These are phyloP conservation scores for Kodamaea restingae DNA, from an alignment of 805 yeast species.

Conservation along the genomic window DNA sequence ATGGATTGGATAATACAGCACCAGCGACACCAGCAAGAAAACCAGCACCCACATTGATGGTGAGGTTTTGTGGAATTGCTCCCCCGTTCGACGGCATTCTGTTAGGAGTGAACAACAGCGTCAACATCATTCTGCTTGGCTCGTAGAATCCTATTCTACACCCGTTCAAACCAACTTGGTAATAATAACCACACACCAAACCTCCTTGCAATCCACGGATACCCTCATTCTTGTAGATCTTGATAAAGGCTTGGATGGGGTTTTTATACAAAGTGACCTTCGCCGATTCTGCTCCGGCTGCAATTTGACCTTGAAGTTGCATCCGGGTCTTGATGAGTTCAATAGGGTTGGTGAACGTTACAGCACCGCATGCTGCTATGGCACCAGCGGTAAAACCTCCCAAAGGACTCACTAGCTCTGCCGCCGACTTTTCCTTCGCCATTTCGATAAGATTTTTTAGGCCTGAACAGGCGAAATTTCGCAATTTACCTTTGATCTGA, in stretches of 20 bases:
- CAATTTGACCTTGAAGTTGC: constrained; percentile 94
- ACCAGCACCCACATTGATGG: constrained; percentile 75
- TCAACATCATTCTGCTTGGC: constrained; percentile 65
- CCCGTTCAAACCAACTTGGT: constrained; percentile 90
- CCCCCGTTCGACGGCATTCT: constrained; percentile 12
- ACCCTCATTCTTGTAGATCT: constrained; percentile 79
- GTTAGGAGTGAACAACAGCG: constrained; percentile 49
- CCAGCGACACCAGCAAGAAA: constrained; percentile 84
- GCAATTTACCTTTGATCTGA: neutral
- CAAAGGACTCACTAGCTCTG: constrained; percentile 20
- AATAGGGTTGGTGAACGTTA: constrained; percentile 92
- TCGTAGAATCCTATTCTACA: constrained; percentile 93
- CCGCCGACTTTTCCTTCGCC: constrained; percentile 11
- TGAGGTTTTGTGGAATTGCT: constrained; percentile 33
- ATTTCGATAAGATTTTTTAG: constrained; percentile 1
- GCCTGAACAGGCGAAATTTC: constrained; percentile 9
- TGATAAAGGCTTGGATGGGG: constrained; percentile 76
- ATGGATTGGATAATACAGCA: constrained; percentile 85
- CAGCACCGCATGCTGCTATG: constrained; percentile 94
- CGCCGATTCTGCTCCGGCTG: constrained; percentile 35
- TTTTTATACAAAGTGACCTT: constrained; percentile 57
- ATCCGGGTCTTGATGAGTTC: constrained; percentile 92
- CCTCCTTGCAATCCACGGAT: constrained; percentile 87
- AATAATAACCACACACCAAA: constrained; percentile 78
- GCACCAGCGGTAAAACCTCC: constrained; percentile 30